Evolutionary conservation across 345 rosid species (phyloP), one percentile per base, ranked within the genome.

Genomic region (Camelina neglecta): DNA sequence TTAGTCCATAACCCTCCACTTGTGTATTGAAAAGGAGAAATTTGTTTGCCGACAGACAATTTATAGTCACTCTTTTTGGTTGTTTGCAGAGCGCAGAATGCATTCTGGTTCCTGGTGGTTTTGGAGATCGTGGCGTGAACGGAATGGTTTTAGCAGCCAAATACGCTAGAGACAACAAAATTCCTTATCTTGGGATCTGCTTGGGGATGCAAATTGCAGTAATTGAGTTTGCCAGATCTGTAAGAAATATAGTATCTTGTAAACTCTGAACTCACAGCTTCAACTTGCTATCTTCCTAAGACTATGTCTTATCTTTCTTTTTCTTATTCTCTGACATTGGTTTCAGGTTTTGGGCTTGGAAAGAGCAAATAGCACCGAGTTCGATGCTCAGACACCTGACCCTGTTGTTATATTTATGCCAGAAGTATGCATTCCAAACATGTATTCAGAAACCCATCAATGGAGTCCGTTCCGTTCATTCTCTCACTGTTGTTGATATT

Each of bases 161-260:
- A 65, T 91, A 89, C 84, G 97, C 97, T 56, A 90, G 98, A 74
- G 93, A 96, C 81, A 89, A 88, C 74, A 84, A 85, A 67, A 84
- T 95, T 67, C 97, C 99, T 42, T 95, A 84, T 78, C 89, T 95
- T 57, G 99, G 99, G 60, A 93, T 96, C 74, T 96, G 99, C 83
- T 83, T 96, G 81, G 99, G 99, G 80, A 96, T 96, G 99, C 99
- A 96, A 81, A 88, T 89, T 50, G 87, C 97, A 72, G 97, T 96
- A 44, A 93, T 96, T 66, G 99, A 96, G 78, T 88, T 84, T 85
- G 96, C 99, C 73, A 87, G 90, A 84, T 85, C 97, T 60, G 96
- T 90, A 79, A 73, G 97, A 71, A 75, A 68, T 35, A 29, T 29
- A 26, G 55, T 58, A 35, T 35, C 50, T 57, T 29, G 65, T 58